phyloP scores from a whole-genome alignment of 495 filamentous ascomycete genomes.

The Cenococcum geophilum region DNA sequence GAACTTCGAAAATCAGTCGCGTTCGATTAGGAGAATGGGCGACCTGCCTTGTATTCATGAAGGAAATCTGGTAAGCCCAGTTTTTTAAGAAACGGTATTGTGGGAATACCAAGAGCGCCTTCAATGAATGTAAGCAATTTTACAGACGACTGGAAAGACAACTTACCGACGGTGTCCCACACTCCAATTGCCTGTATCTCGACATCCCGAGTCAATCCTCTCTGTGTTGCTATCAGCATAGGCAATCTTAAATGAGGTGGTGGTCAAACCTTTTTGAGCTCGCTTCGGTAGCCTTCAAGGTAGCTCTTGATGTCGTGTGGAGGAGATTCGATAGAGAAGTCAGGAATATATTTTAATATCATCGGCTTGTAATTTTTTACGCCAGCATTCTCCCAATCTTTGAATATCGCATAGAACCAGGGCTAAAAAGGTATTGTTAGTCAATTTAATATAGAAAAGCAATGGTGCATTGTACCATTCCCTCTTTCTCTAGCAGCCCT shows the following conservation, averaged over 20 bases:
- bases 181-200: constrained; percentile 25
- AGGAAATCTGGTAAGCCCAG: constrained; percentile 27
- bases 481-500: constrained; percentile 13
- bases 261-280: constrained; percentile 3
- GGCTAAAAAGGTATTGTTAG: not conserved
- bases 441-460: not conserved
- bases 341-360: constrained; percentile 6
- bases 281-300: not conserved
- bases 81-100: constrained; percentile 24
- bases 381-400: constrained; percentile 32
- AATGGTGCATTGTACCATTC: constrained; percentile 5
- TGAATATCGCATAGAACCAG: constrained; percentile 32
- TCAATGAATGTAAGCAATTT: too few relatives aligned
- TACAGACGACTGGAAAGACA: too few relatives aligned
- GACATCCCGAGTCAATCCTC: constrained; percentile 7
- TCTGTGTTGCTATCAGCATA: not conserved
- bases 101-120: constrained; percentile 6
- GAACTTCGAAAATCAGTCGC: not conserved
- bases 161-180: constrained; percentile 25
- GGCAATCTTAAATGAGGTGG: not conserved
- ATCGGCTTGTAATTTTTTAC: constrained; percentile 24
- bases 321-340: constrained; percentile 10
- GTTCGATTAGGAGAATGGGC: too few relatives aligned
- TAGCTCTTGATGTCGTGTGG: constrained; percentile 5
- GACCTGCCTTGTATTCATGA: constrained; percentile 15